These are phyloP conservation scores for Naganishia vishniacii DNA, from an alignment of 768 basidiomycete species.

Conservation along the genomic window DNA sequence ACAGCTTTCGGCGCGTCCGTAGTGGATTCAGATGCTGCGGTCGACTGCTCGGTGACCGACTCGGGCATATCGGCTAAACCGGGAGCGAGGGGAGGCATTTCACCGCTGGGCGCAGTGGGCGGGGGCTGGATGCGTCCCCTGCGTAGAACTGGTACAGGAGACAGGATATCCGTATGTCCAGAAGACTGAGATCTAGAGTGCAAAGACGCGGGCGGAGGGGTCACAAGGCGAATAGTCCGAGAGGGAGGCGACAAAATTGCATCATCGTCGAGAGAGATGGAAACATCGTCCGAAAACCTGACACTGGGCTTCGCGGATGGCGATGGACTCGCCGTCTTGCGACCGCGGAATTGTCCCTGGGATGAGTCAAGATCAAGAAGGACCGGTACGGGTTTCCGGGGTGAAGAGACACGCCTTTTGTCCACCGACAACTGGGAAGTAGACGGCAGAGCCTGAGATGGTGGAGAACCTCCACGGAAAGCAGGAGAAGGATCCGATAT, in stretches of 20 bases:
- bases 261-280: not conserved
- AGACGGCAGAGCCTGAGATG: too few relatives aligned
- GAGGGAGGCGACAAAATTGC: not conserved
- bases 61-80: not conserved
- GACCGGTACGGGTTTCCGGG: too few relatives aligned
- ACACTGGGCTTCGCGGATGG: not conserved
- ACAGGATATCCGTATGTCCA: not conserved
- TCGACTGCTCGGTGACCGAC: not conserved
- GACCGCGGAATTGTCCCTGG: not conserved
- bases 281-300: slow-evolving; percentile 9
- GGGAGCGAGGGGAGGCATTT: not conserved
- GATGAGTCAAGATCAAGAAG: not conserved
- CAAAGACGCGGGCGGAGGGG: not conserved
- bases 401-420: too few relatives aligned
- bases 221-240: not conserved
- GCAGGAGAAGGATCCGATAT: too few relatives aligned
- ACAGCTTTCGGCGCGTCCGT: slow-evolving; percentile 7
- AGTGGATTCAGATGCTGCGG: not conserved
- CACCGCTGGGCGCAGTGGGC: too few relatives aligned
- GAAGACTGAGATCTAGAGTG: not conserved
- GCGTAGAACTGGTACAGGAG: not conserved
- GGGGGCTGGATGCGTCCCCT: slow-evolving; percentile 6
- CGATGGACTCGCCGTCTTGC: not conserved
- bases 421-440: too few relatives aligned
- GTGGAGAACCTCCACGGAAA: too few relatives aligned